A percentile compares a stretch with the other conserved stretches of the same genome.
Conservation (phyloP, 345 rosid species). For the Clarkia xantiana region DNA sequence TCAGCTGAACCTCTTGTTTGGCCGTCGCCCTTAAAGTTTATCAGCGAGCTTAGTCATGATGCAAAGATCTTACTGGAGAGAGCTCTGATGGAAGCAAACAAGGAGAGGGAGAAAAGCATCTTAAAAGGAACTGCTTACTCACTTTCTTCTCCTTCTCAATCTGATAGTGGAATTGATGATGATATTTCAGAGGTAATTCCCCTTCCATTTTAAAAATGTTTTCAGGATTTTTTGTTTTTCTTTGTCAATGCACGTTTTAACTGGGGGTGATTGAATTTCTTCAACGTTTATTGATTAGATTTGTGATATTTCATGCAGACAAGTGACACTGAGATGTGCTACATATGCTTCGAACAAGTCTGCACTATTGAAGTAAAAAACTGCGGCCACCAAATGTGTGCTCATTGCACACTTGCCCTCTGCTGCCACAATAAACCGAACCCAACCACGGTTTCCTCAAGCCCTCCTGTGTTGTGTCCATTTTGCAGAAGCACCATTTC, state of each 20-base stretch:
- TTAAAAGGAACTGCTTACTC: slow-evolving; percentile 54
- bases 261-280: too few species aligned
- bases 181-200: slow-evolving; percentile 65
- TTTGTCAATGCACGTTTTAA: too few species aligned
- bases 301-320: slow-evolving; percentile 25
- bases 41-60: slow-evolving; percentile 77
- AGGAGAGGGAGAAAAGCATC: slow-evolving; percentile 71
- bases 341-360: slow-evolving; percentile 92
- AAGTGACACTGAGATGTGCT: slow-evolving; percentile 72
- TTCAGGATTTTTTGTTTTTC: too few species aligned
- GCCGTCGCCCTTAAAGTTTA: slow-evolving; percentile 96
- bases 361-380: slow-evolving; percentile 86
- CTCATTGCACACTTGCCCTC: slow-evolving; percentile 86
- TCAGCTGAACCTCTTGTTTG: slow-evolving; percentile 96
- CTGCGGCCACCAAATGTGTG: slow-evolving; percentile 98
- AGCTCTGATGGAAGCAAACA: slow-evolving; percentile 81
- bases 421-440: slow-evolving; percentile 98
- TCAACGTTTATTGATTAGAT: too few species aligned
- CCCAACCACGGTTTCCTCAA: slow-evolving; percentile 57
- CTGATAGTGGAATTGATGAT: slow-evolving; percentile 53
- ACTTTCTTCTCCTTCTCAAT: slow-evolving; percentile 39
- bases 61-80: slow-evolving; percentile 66
- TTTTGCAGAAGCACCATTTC: slow-evolving; percentile 83
- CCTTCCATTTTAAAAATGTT: too few species aligned
- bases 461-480: slow-evolving; percentile 72